Percentiles rank a stretch among this genome's conserved stretches.
phyloP scores from a whole-genome alignment of 2,329 filamentous ascomycete species.

The Arthroderma sp. region DNA sequence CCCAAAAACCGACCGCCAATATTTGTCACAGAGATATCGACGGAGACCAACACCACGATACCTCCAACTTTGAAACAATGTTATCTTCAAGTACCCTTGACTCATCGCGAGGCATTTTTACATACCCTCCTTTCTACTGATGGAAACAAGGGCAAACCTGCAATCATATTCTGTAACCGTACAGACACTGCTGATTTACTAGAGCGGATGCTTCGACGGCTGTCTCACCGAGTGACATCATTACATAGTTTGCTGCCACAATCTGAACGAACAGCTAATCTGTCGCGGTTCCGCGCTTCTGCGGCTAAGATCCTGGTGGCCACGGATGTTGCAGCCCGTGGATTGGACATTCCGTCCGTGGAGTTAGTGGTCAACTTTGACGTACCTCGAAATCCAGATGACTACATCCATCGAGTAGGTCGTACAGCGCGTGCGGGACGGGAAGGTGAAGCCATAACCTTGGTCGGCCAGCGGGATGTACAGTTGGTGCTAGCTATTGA shows the following conservation, averaged over 20 bases:
- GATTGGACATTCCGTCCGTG: slow-evolving; percentile 90
- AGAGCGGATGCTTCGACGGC: slow-evolving; percentile 71
- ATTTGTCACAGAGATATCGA: slow-evolving; percentile 76
- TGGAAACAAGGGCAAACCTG: slow-evolving; percentile 57
- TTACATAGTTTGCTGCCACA: slow-evolving; percentile 82
- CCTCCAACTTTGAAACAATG: slow-evolving; percentile 70
- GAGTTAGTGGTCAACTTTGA: slow-evolving; percentile 89
- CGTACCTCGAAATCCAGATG: slow-evolving; percentile 86
- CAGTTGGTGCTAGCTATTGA: slow-evolving; percentile 85
- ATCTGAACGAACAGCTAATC: slow-evolving; percentile 69
- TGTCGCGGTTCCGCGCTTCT: slow-evolving; percentile 78
- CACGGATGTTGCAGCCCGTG: slow-evolving; percentile 86
- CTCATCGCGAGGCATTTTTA: slow-evolving; percentile 87
- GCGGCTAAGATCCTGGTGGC: slow-evolving; percentile 84
- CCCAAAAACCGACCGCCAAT: slow-evolving; percentile 59
- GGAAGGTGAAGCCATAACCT: slow-evolving; percentile 66
- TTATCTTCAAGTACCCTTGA: slow-evolving; percentile 78
- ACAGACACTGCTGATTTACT: slow-evolving; percentile 79
- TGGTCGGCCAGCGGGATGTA: slow-evolving; percentile 88
- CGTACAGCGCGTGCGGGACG: slow-evolving; percentile 87
- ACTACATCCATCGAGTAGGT: slow-evolving; percentile 94
- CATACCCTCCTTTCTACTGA: slow-evolving; percentile 77
- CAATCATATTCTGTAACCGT: slow-evolving; percentile 91
- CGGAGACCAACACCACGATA: slow-evolving; percentile 55
- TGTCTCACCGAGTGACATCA: slow-evolving; percentile 81